Evolutionary conservation across 306 rosid species (phyloP).

Genomic region (Quercus suber): DNA sequence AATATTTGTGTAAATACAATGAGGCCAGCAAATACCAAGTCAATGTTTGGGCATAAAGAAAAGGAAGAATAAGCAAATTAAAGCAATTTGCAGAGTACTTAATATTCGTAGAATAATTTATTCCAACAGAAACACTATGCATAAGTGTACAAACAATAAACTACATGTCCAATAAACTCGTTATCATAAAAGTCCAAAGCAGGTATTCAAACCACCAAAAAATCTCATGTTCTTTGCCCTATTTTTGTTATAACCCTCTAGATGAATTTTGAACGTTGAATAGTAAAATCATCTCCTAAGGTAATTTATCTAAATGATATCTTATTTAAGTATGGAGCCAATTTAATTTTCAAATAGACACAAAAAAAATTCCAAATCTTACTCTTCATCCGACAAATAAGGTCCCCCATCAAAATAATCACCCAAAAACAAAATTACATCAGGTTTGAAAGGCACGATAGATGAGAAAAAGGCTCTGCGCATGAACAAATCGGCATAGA

Average conservation of each 20-base stretch:
- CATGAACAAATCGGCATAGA: slow-evolving; percentile 82
- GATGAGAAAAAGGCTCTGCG: slow-evolving; percentile 73
- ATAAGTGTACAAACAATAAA: neutral
- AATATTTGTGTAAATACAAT: neutral
- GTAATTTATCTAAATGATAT: neutral
- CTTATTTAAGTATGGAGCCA: slow-evolving; percentile 4
- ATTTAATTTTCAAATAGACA: neutral
- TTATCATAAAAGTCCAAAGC: neutral
- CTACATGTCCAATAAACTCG: neutral
- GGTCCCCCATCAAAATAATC: slow-evolving; percentile 90
- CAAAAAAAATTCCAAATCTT: slow-evolving; percentile 33
- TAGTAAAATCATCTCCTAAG: slow-evolving; percentile 2
- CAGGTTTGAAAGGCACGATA: slow-evolving; percentile 64
- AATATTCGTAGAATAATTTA: neutral
- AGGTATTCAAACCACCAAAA: neutral
- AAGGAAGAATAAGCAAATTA: neutral
- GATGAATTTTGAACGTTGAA: slow-evolving; percentile 2
- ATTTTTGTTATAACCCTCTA: neutral
- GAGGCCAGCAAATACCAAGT: neutral
- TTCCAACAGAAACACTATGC: neutral
- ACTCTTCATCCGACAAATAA: slow-evolving; percentile 64
- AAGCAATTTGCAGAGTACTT: slow-evolving; percentile 10
- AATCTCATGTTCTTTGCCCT: neutral
- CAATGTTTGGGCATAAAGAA: neutral
- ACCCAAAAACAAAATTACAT: slow-evolving; percentile 70